Evolutionary conservation across 2,329 filamentous ascomycete species (phyloP), one percentile per base, ranked within the genome.

Genomic region (Zymoseptoria brevis): DNA sequence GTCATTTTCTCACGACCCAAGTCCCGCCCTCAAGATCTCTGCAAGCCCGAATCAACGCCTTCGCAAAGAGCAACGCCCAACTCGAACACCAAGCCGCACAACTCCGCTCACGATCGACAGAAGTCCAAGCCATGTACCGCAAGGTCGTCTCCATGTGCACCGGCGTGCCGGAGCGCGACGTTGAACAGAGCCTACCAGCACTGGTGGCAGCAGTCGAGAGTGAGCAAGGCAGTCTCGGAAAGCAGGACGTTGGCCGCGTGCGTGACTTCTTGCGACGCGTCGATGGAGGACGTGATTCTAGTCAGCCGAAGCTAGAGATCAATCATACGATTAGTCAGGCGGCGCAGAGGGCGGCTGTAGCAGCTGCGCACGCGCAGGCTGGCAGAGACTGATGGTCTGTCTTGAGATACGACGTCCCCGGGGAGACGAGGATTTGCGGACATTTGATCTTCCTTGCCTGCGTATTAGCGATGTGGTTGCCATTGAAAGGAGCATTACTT

Each of bases 171-270:
- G 90, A 95, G 62, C 80, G 81, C 8, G 83, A 90, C 59, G 88
- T 97, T 13, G 94, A 97, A 67, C 83, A 84, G 59, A 83, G 91
- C 55, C 80, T 96, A 0, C 89, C 90, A 56, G 85, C 86, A 2
- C 78, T 99, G 50, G 83, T 95, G 53, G 85, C 89, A 62, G 94
- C 94, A 1, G 88, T 97, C 2, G 93, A 96, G 75, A 96, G 91
- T 69, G 92, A 96, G 72, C 83, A 63, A 52, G 65, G 66, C 1
- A 64, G 60, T 4, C 54, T 70, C 45, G 64, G 64, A 7, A 66
- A 68, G 45, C 58, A 72, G 54, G 90, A 95, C 70, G 84, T 93
- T 8, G 84, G 83, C 0, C 78, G 90, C 8, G 88, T 96, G 11
- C 80, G 88, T 66, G 84, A 91, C 56, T 95, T 96, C 70, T 76